Evolutionary conservation across 768 basidiomycete genomes (phyloP).

Genomic region (Gloeostereum incarnatum): DNA sequence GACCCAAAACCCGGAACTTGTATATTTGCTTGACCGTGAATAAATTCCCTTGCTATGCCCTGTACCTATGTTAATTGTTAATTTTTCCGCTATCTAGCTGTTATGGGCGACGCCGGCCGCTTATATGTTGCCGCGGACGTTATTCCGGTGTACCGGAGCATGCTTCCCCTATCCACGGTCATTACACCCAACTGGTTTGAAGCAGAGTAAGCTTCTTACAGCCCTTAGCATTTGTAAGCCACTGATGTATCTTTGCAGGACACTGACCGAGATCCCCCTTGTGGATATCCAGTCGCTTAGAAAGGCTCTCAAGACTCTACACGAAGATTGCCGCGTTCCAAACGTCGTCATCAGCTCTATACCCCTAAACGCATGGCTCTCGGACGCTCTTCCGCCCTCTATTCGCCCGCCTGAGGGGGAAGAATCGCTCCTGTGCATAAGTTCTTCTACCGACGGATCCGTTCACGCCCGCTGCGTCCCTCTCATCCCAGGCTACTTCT

Average conservation of each 20-base stretch:
- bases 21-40: constrained; percentile 92
- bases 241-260: constrained; percentile 29
- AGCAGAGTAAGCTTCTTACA: constrained; percentile 60
- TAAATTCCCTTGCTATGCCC: constrained; percentile 5
- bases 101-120: constrained; percentile 86
- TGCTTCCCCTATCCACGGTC: constrained; percentile 79
- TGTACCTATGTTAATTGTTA: constrained; percentile 1
- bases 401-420: constrained; percentile 27
- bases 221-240: neutral
- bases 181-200: constrained; percentile 99
- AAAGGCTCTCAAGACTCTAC: constrained; percentile 62
- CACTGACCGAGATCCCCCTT: constrained; percentile 66
- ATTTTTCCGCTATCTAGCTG: constrained; percentile 43
- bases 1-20: constrained; percentile 42
- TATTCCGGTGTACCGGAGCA: constrained; percentile 74
- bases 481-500: constrained; percentile 84
- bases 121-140: constrained; percentile 87
- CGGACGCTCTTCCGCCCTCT: constrained; percentile 35
- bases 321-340: constrained; percentile 66
- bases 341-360: constrained; percentile 92
- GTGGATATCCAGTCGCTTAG: constrained; percentile 58
- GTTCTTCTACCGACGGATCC: constrained; percentile 46
- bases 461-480: constrained; percentile 71
- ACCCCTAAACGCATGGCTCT: constrained; percentile 57
- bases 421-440: constrained; percentile 63